phyloP scores from a whole-genome alignment of 352 stramenopile species.

The Phytophthora idaei region DNA sequence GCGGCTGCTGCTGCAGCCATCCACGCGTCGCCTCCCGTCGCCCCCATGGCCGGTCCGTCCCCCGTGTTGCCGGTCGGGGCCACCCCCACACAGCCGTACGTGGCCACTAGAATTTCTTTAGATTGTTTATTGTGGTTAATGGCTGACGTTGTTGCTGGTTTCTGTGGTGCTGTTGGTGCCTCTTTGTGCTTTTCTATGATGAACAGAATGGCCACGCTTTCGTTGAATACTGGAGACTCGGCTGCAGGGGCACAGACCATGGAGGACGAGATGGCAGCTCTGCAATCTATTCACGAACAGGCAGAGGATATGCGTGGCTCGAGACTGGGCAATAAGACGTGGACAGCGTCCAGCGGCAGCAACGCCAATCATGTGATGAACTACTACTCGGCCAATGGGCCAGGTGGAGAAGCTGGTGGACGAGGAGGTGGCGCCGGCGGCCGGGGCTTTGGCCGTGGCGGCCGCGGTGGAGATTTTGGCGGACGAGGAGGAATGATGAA shows the following conservation, averaged over 20 bases:
- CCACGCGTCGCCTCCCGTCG: constrained; percentile 44
- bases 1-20: constrained; percentile 49
- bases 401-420: constrained; percentile 39
- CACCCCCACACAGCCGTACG: constrained; percentile 46
- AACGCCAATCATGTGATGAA: constrained; percentile 84
- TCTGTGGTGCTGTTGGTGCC: constrained; percentile 12
- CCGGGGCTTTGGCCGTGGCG: constrained; percentile 55
- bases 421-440: constrained; percentile 46
- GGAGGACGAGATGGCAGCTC: constrained; percentile 83
- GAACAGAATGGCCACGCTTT: constrained; percentile 37
- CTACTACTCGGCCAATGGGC: constrained; percentile 63
- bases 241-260: constrained; percentile 73
- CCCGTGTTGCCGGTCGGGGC: constrained; percentile 38
- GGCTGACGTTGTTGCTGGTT: constrained; percentile 18
- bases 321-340: constrained; percentile 86
- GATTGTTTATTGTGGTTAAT: constrained; percentile 13
- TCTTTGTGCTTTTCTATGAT: constrained; percentile 15
- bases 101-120: constrained; percentile 22
- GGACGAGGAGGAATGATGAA: constrained; percentile 54
- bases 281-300: constrained; percentile 87
- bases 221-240: constrained; percentile 22
- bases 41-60: constrained; percentile 46
- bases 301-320: constrained; percentile 80
- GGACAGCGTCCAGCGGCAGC: constrained; percentile 73
- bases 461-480: constrained; percentile 45